Conservation (phyloP, 352 stramenopile species). For the Phytophthora hibernalis region DNA sequence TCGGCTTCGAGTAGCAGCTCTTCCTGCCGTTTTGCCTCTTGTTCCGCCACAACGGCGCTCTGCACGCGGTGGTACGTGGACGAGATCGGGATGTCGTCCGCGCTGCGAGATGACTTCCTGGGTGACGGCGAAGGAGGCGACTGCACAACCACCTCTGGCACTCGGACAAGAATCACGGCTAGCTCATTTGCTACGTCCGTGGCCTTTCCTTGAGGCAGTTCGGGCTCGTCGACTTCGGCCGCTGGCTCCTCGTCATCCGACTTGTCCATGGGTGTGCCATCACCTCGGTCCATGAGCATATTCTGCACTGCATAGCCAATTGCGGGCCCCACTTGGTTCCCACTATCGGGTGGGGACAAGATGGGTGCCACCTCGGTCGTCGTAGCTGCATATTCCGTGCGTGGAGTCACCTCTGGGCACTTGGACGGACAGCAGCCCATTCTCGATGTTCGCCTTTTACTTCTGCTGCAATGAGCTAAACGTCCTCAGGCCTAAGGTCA, state of each 20-base stretch:
- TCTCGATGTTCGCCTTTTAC: no score
- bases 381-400: conserved; percentile 16
- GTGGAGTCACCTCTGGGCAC: conserved; percentile 3
- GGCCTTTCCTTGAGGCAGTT: not conserved
- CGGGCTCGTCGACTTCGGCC: conserved; percentile 15
- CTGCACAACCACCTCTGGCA: conserved; percentile 3
- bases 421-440: conserved; percentile 82
- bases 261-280: conserved; percentile 34
- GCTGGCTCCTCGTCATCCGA: conserved; percentile 41
- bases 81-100: conserved; percentile 75
- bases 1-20: conserved; percentile 59
- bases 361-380: conserved; percentile 12
- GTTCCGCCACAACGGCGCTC: conserved; percentile 55
- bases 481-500: no score
- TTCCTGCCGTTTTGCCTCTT: conserved; percentile 50
- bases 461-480: no score
- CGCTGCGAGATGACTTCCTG: conserved; percentile 36
- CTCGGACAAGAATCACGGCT: conserved; percentile 2
- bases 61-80: conserved; percentile 82
- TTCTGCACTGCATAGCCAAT: conserved; percentile 18
- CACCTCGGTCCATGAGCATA: conserved; percentile 51
- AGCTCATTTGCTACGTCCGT: not conserved
- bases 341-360: conserved; percentile 2
- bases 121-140: conserved; percentile 13
- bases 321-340: conserved; percentile 13